Evolutionary conservation across 208 protist genomes (phyloP).

Genomic region (Porcisia hertigi): DNA sequence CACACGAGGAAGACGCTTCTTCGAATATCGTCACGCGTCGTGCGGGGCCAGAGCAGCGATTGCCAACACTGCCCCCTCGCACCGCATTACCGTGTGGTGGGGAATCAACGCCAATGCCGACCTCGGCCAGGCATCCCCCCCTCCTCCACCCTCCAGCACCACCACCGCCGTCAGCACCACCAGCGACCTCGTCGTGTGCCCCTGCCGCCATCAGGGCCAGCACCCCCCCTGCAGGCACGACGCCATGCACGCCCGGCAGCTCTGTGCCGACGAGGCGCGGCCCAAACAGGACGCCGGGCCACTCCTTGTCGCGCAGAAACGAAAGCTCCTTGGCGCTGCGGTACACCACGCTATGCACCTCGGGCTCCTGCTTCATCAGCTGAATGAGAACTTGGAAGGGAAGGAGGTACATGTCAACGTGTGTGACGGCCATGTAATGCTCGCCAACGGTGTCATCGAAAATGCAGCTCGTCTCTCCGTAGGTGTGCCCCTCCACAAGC

Average conservation of each 20-base stretch:
- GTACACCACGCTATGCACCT: conserved; percentile 59
- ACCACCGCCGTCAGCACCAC: background rate
- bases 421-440: conserved; percentile 57
- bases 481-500: conserved; percentile 81
- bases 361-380: conserved; percentile 78
- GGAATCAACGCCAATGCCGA: background rate
- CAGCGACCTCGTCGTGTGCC: background rate
- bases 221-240: conserved; percentile 27
- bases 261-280: conserved; percentile 26
- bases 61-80: background rate
- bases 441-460: conserved; percentile 63
- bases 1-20: conserved; percentile 6
- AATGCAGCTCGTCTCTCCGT: conserved; percentile 77
- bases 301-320: conserved; percentile 46
- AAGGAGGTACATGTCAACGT: conserved; percentile 81
- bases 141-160: background rate
- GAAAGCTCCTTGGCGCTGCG: conserved; percentile 47
- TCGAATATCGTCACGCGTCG: conserved; percentile 54
- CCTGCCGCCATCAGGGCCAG: conserved; percentile 19
- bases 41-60: background rate
- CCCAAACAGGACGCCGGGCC: conserved; percentile 47
- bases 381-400: conserved; percentile 75
- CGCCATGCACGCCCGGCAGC: conserved; percentile 29
- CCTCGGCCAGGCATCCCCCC: background rate
- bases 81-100: background rate